A percentile compares a stretch with the other conserved stretches of the same genome.
phyloP scores from a whole-genome alignment of 306 rosid species.

The Datisca glomerata region DNA sequence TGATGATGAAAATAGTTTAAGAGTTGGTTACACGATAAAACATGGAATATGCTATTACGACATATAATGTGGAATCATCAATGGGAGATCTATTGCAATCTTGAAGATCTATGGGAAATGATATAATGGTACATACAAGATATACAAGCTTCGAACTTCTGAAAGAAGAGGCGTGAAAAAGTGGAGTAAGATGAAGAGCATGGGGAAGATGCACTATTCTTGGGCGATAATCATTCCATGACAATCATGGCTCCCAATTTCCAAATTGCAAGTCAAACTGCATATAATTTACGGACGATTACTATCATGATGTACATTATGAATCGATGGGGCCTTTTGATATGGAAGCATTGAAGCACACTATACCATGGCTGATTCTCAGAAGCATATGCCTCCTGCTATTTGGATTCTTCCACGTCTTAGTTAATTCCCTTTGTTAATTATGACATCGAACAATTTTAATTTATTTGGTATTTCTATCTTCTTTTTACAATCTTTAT shows the following conservation, averaged over 20 bases:
- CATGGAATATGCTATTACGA: not conserved
- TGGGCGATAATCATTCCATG: not conserved
- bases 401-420: no score
- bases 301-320: not conserved
- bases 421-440: no score
- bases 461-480: no score
- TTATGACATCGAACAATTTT: no score
- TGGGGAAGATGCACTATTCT: constrained; percentile 2
- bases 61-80: not conserved
- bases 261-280: not conserved
- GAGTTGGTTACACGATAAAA: not conserved
- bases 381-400: no score
- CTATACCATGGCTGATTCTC: no score
- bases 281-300: no score
- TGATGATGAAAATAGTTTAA: not conserved
- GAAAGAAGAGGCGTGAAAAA: not conserved
- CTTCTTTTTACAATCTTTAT: no score
- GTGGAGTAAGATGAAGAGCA: not conserved
- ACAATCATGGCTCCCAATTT: not conserved
- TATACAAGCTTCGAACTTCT: not conserved
- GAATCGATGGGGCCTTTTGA: not conserved
- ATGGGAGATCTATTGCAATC: not conserved
- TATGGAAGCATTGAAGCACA: no score
- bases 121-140: not conserved
- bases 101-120: not conserved